Evolutionary conservation across 2,329 filamentous ascomycete genomes (phyloP), one percentile per base, ranked within the genome.

Genomic region (Chrysosporium queenslandicum): DNA sequence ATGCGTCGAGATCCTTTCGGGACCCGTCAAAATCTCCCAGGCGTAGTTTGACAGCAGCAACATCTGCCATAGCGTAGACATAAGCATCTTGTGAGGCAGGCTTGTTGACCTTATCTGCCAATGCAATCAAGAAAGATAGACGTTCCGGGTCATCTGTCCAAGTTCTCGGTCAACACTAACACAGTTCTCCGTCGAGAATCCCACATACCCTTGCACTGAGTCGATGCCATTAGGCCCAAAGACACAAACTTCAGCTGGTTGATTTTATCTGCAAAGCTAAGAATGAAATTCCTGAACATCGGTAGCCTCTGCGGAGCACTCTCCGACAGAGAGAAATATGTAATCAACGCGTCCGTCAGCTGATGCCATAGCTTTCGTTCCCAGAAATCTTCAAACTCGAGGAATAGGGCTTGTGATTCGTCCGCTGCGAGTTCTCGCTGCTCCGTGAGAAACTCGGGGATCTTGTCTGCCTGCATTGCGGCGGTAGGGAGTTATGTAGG

Each of bases 301-400:
- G 83, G 77, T 74, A 98, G 80, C 65, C 91, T 85, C 74, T 94
- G 88, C 54, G 81, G 77, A 53, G 82, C 85, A 71, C 90, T 97
- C 66, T 83, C 81, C 41, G 86, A 79, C 62, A 87, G 74, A 64
- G 83, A 83, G 75, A 96, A 98, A 79, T 91, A 96, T 60, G 86
- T 79, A 61, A 95, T 77, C 53, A 98, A 80, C 50, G 84, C 77
- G 66, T 95, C 86, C 32, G 92, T 98, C 60, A 98, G 85, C 74
- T 98, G 90, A 75, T 98, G 92, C 92, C 92, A 98, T 73, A 98
- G 80, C 75, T 96, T 96, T 64, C 91, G 84, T 77, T 98, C 92
- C 92, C 92, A 98, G 66, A 83, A 87, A 68, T 94, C 89, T 76
- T 98, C 92, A 60, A 98, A 95, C 63, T 85, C 82, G 63, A 98